Percentiles rank a stretch among this genome's conserved stretches.
phyloP scores from a whole-genome alignment of 139 green algal species.

The Micractinium conductrix region DNA sequence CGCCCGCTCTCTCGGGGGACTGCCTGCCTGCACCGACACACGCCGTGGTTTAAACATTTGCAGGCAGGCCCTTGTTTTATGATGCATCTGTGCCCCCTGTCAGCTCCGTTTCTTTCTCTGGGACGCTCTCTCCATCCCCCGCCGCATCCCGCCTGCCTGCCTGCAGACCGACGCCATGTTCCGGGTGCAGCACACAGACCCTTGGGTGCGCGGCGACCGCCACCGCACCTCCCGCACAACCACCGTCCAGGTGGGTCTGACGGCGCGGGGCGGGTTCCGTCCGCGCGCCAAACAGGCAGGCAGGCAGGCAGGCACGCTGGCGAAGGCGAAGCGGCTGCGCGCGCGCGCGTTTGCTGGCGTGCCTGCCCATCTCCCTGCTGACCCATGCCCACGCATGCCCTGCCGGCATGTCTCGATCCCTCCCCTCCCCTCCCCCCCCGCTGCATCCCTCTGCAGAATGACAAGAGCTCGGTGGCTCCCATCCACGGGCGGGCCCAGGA shows the following conservation, averaged over 20 bases:
- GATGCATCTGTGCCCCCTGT: too few relatives aligned
- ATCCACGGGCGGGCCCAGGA: slow-evolving; percentile 64
- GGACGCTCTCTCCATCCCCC: too few relatives aligned
- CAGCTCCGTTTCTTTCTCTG: not conserved
- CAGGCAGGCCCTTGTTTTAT: too few relatives aligned
- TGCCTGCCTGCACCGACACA: too few relatives aligned
- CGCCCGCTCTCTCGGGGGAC: too few relatives aligned
- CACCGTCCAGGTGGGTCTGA: slow-evolving; percentile 49
- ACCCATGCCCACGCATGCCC: too few relatives aligned
- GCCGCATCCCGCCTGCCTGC: too few relatives aligned
- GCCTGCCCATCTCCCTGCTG: not conserved
- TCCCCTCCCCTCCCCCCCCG: not conserved
- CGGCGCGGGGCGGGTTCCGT: slow-evolving; percentile 5
- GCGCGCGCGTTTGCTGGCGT: too few relatives aligned
- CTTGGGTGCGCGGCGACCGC: slow-evolving; percentile 89
- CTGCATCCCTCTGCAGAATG: slow-evolving; percentile 51
- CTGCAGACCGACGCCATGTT: slow-evolving; percentile 90
- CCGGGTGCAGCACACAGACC: slow-evolving; percentile 90
- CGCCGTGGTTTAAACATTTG: too few relatives aligned
- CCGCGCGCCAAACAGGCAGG: too few relatives aligned
- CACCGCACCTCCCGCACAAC: slow-evolving; percentile 90
- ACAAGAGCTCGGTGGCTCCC: slow-evolving; percentile 51
- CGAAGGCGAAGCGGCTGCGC: too few relatives aligned
- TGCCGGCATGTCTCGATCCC: not conserved
- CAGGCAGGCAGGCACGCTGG: too few relatives aligned